Evolutionary conservation across 352 stramenopile species (phyloP), one percentile per base, ranked within the genome.

Genomic region (Phytophthora pluvialis): DNA sequence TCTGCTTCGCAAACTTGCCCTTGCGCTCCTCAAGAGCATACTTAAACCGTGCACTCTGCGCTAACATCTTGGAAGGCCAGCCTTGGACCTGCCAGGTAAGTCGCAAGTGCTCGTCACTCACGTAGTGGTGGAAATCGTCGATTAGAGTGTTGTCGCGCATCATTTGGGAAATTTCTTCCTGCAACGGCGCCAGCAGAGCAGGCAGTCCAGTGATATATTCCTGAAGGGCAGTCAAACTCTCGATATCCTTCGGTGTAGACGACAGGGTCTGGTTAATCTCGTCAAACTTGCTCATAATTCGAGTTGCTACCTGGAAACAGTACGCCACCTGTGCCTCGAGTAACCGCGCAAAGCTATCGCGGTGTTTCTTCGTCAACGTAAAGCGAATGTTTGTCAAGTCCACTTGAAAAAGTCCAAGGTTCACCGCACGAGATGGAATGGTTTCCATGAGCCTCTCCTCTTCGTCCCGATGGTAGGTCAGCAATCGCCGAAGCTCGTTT

Each of bases 61-160:
- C 79, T 5, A 85, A 33, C 31, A 98, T 93, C 55, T 95, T 94
- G n/a, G 82, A 90, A 1, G 94, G 94, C 83, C 90, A 97, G 11
- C 89, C 88, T 50, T 97, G 87, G 1, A 97, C 82, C 10, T 94
- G 82, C 94, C 94, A 98, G 15, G 86, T 92, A 25, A 97, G 50
- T 5, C 88, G 77, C 18, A 98, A 67, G 32, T 98, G 88, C 31
- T 95, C 88, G 21, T 93, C 89, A 33, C 80, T 92, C 1, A 97
- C 78, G 38, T 91, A 92, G 65, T 93, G 81, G 12, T 78, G 77
- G 43, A 97, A 93, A 13, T 91, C 77, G 28, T 97, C 90, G 7
- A 97, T 80, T 4, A 96, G 54, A 2, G 73, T 66, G 35, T 95
- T 94, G 42, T 93, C 83, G 4, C 77, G 74, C 61, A 96, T 86